Conservation (phyloP, 2,329 filamentous ascomycete species). For the Colletotrichum sp. region DNA sequence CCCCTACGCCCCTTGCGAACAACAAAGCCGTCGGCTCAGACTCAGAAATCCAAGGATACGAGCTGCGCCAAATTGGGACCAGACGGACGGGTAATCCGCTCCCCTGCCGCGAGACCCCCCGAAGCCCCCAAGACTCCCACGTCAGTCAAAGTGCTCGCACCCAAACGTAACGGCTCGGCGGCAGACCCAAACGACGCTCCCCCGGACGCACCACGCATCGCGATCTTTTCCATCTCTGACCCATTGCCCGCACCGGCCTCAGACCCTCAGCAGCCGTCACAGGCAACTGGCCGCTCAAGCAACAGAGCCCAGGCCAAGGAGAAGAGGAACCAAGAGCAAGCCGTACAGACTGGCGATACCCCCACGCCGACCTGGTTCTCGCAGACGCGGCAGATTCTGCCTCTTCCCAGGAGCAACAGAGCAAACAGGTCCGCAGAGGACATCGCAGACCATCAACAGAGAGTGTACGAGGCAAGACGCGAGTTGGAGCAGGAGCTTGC, state of each 20-base stretch:
- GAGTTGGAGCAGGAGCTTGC: neutral
- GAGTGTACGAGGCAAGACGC: neutral
- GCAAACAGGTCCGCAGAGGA: neutral
- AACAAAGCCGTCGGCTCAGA: neutral
- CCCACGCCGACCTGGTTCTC: neutral
- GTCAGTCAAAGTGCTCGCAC: neutral
- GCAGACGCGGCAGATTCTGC: neutral
- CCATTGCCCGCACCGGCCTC: neutral
- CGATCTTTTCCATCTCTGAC: neutral
- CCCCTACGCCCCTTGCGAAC: neutral
- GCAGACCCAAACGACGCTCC: neutral
- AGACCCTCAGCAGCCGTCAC: neutral
- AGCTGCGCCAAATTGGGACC: neutral
- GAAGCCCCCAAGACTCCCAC: neutral
- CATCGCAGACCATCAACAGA: neutral
- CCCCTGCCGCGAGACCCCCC: neutral
- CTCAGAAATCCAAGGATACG: neutral
- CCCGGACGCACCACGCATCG: neutral
- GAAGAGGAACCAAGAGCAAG: neutral
- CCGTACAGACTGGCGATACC: neutral
- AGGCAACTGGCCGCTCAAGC: neutral
- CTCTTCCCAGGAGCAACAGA: neutral
- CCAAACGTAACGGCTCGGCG: neutral
- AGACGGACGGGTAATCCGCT: neutral
- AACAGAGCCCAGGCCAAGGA: neutral